Evolutionary conservation across 2,329 filamentous ascomycete genomes (phyloP).

Genomic region (Cercospora zeina): DNA sequence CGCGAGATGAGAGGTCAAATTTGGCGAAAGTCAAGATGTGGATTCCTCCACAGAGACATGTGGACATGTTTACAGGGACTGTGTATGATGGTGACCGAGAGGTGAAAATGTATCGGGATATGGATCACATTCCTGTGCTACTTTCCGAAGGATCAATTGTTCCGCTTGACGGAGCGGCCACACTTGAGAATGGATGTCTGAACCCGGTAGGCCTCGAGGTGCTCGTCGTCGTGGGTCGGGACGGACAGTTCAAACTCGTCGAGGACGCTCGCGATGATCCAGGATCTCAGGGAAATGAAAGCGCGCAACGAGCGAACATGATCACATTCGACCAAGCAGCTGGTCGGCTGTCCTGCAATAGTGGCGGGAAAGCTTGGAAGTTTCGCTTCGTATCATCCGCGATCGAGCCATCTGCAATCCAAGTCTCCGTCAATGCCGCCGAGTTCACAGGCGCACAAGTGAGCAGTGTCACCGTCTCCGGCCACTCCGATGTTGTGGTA

Average conservation of each 20-base stretch:
- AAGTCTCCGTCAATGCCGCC: neutral
- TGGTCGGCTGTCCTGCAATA: neutral
- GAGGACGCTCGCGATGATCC: constrained; percentile 45
- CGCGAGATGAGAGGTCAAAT: constrained; percentile 50
- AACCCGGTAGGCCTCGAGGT: constrained; percentile 54
- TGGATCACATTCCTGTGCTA: constrained; percentile 56
- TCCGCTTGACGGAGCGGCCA: constrained; percentile 52
- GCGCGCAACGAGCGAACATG: neutral
- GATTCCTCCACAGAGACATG: constrained; percentile 56
- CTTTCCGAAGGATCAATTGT: constrained; percentile 60
- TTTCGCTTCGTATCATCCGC: neutral
- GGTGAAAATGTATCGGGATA: constrained; percentile 53
- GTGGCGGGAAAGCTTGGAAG: neutral
- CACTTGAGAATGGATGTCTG: constrained; percentile 50
- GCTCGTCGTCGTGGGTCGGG: constrained; percentile 47
- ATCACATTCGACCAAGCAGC: neutral
- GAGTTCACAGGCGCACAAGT: neutral
- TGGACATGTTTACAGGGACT: constrained; percentile 60
- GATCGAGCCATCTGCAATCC: neutral
- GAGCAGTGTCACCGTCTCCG: no score
- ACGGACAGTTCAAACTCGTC: constrained; percentile 53
- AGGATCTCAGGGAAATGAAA: neutral
- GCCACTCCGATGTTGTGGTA: neutral
- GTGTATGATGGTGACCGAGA: constrained; percentile 60
- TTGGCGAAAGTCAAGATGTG: constrained; percentile 55